Conservation (phyloP, 176 grass and related monocot genomes). For the Secale cereale region DNA sequence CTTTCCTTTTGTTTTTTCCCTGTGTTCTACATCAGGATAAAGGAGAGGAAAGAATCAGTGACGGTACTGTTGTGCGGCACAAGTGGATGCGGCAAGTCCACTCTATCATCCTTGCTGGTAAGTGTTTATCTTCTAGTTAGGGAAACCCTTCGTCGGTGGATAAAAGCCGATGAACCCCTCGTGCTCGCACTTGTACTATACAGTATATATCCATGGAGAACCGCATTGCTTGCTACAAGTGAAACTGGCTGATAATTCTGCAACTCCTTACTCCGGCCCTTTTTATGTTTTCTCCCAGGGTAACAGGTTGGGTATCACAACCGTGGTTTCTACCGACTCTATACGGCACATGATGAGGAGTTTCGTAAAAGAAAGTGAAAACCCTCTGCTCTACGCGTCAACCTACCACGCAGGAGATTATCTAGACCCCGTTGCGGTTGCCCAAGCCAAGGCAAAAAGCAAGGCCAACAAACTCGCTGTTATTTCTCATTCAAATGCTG, state of each 20-base stretch:
- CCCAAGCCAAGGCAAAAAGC: background rate
- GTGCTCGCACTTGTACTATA: no score
- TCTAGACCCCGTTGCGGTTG: background rate
- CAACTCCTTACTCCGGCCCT: background rate
- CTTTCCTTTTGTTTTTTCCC: background rate
- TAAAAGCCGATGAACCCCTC: no score
- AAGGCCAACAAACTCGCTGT: background rate
- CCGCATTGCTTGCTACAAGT: background rate
- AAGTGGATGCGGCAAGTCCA: background rate
- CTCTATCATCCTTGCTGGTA: background rate
- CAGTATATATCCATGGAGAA: no score
- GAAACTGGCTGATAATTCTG: background rate
- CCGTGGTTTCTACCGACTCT: background rate
- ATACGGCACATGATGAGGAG: background rate
- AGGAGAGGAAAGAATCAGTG: background rate
- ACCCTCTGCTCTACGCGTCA: background rate
- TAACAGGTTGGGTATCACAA: background rate
- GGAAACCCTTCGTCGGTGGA: no score
- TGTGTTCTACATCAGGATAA: background rate
- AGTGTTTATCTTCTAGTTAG: background rate
- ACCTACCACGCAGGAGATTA: background rate
- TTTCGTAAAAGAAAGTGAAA: background rate
- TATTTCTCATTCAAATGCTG: background rate
- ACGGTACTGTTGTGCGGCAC: background rate
- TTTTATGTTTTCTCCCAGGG: background rate